Evolutionary conservation across 805 yeast species (phyloP).

Genomic region (Cyberlindnera saturnus): DNA sequence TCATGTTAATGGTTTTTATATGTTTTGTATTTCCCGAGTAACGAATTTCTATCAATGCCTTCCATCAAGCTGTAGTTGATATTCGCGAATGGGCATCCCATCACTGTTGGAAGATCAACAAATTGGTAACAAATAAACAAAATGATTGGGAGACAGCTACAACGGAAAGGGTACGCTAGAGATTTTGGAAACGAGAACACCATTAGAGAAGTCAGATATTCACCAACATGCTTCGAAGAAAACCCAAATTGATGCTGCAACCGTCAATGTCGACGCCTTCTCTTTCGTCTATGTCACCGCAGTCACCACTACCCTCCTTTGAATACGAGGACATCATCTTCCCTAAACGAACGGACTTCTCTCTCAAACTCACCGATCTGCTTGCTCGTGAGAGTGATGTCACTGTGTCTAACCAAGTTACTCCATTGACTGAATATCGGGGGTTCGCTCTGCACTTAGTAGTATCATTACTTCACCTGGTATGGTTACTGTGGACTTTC

Average conservation of each 20-base stretch:
- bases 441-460: conserved; percentile 82
- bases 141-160: too few species aligned
- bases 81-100: too few species aligned
- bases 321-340: conserved; percentile 20
- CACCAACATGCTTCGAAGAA: neutral
- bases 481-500: conserved; percentile 70
- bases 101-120: too few species aligned
- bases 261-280: conserved; percentile 2
- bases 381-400: conserved; percentile 64
- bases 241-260: neutral
- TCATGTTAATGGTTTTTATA: too few species aligned
- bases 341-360: conserved; percentile 1
- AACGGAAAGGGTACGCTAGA: too few species aligned
- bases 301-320: conserved; percentile 1
- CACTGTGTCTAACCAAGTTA: conserved; percentile 47
- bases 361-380: conserved; percentile 36
- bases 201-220: too few species aligned
- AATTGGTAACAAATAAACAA: too few species aligned
- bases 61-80: too few species aligned
- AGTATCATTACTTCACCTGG: conserved; percentile 45
- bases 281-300: neutral
- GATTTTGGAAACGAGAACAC: too few species aligned
- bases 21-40: too few species aligned
- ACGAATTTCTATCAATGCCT: too few species aligned
- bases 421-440: conserved; percentile 69